Conservation (phyloP, 768 basidiomycete genomes). For the Multifurca ochricompacta region DNA sequence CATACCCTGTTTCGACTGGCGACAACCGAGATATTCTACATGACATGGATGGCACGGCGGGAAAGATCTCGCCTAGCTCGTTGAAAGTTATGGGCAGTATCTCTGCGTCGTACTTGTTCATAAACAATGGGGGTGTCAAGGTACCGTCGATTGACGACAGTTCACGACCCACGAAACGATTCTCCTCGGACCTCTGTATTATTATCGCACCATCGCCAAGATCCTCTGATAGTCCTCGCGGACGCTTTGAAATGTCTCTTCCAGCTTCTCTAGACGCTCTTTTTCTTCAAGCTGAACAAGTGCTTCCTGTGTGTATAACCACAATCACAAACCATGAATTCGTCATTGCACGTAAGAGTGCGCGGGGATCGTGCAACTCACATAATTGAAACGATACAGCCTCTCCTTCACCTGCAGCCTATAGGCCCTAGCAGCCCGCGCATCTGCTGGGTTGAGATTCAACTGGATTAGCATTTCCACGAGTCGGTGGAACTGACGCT, state of each 20-base stretch:
- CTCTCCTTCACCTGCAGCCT: conserved; percentile 92
- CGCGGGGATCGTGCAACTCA: conserved; percentile 33
- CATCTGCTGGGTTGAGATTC: conserved; percentile 57
- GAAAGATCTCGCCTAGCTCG: too few species aligned
- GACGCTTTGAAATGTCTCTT: conserved; percentile 88
- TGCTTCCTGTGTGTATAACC: conserved; percentile 52
- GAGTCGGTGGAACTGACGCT: conserved; percentile 93
- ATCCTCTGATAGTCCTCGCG: conserved; percentile 80
- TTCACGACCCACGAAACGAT: too few species aligned
- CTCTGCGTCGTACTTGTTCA: too few species aligned
- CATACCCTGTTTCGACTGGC: background rate
- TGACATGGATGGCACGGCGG: too few species aligned
- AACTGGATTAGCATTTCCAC: conserved; percentile 84
- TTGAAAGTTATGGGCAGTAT: too few species aligned
- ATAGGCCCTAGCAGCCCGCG: conserved; percentile 51
- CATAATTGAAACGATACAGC: conserved; percentile 91
- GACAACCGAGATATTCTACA: too few species aligned
- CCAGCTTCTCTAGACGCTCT: conserved; percentile 81
- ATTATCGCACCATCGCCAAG: conserved; percentile 40
- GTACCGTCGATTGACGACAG: too few species aligned
- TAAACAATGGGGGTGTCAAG: too few species aligned
- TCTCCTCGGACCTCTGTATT: too few species aligned
- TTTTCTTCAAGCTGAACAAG: conserved; percentile 81
- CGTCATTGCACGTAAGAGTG: background rate
- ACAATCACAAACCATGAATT: background rate